Base-by-base conservation (phyloP, 2,329 filamentous ascomycete genomes). In the Gyromitra esculenta region DNA sequence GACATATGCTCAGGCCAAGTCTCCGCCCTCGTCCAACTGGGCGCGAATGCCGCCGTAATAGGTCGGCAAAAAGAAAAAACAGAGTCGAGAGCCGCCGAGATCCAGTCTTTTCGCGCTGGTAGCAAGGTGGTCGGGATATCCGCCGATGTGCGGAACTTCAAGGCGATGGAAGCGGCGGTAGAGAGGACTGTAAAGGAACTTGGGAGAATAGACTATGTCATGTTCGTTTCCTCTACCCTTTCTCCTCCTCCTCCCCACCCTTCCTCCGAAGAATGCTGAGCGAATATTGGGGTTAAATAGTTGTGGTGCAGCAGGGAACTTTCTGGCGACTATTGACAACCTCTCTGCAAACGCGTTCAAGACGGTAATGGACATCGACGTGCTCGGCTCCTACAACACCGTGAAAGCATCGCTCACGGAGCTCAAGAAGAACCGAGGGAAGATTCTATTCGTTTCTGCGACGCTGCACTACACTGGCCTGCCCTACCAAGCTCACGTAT, bases 1-100 rank as follows among this genome's bases (percentile, higher is more conserved):
- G 91, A 92, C 35, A 98, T 99, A 82, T 97, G 96, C 86, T 96
- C 92, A 81, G 94, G 92, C 71, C 96, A 98, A 85, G 96, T 97
- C 41, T 89, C 94, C 79, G 96, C 96, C 2, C 86, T 99, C 76
- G 94, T 99, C 31, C 89, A 94, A 78, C 89, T 99, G 6, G 96
- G 96, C 68, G 95, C 94, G 57, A 91, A 98, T 81, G 96, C 96
- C 64, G 97, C 92, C 84, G 98, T 99, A 82, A 89, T 98, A 73
- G 96, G 96, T 52, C 91, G 96, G 80, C 97, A 93, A 83, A 88
- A 91, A 57, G 90, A 93, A 80, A 97, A 97, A 87, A 98, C 95
- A 0, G 91, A 96, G 83, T 84, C 85, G 1, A 91, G 89, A 81
- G 96, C 96, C 3, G 88, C 88, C 78, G 93, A 96, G 81, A 95